Evolutionary conservation across 768 basidiomycete species (phyloP).

Genomic region (Tylopilus felleus): DNA sequence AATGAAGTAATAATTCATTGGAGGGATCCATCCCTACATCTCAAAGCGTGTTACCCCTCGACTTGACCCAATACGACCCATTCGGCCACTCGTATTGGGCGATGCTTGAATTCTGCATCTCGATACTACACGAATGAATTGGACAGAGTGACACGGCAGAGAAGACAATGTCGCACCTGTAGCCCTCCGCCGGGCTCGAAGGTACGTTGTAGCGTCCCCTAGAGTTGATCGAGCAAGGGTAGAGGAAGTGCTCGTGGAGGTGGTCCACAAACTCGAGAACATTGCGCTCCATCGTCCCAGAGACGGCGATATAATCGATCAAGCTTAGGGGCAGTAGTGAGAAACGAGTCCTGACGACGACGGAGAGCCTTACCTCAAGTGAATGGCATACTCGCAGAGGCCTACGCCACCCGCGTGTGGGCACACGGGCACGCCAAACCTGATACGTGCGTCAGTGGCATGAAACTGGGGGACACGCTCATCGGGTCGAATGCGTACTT

Average conservation of each 20-base stretch:
- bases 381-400: constrained; percentile 90
- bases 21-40: not conserved
- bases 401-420: constrained; percentile 97
- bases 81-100: constrained; percentile 82
- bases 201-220: constrained; percentile 89
- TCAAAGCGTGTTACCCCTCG: constrained; percentile 3
- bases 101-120: constrained; percentile 82
- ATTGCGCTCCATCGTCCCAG: constrained; percentile 90
- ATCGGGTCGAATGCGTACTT: constrained; percentile 48
- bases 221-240: constrained; percentile 83
- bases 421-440: constrained; percentile 87
- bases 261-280: constrained; percentile 91
- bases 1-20: not conserved
- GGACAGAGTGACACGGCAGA: not conserved
- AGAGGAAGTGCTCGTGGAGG: constrained; percentile 90
- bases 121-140: constrained; percentile 54
- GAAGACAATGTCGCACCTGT: constrained; percentile 33
- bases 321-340: constrained; percentile 43
- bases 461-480: not conserved
- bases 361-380: constrained; percentile 55
- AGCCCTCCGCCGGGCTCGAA: constrained; percentile 68
- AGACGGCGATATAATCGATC: constrained; percentile 92
- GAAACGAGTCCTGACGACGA: constrained; percentile 2
- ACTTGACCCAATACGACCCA: constrained; percentile 42
- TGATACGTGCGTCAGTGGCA: constrained; percentile 27